These are phyloP conservation scores for Penicillium nordicum DNA, from an alignment of 2,329 filamentous ascomycete genomes.

Conservation along the genomic window DNA sequence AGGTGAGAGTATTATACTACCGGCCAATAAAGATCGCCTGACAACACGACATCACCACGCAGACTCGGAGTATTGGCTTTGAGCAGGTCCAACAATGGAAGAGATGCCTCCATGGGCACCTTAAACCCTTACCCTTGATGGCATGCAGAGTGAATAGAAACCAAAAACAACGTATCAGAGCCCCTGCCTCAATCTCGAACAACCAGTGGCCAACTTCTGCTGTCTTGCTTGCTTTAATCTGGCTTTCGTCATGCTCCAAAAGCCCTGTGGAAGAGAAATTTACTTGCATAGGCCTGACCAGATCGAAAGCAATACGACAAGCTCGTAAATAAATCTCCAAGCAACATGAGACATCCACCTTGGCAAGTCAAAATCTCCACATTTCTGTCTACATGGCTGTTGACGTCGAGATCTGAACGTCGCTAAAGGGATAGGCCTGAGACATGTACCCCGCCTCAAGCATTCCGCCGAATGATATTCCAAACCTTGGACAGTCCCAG, in stretches of 20 bases:
- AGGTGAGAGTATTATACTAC: background rate
- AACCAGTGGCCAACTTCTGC: background rate
- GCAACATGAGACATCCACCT: slow-evolving; percentile 6
- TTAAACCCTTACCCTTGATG: background rate
- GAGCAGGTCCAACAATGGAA: background rate
- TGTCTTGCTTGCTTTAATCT: background rate
- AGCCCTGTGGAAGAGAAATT: background rate
- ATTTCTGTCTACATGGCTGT: background rate
- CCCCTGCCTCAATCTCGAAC: background rate
- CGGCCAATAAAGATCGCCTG: background rate
- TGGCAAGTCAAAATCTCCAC: slow-evolving; percentile 4
- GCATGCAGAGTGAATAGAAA: background rate
- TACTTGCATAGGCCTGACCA: background rate
- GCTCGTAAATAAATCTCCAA: background rate
- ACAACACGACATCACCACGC: background rate
- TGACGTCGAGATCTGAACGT: slow-evolving; percentile 2
- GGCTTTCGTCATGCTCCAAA: background rate
- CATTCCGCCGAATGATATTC: background rate
- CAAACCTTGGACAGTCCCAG: background rate
- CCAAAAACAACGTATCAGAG: background rate
- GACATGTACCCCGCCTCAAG: slow-evolving; percentile 9
- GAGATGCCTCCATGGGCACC: background rate
- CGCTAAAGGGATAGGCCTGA: slow-evolving; percentile 7
- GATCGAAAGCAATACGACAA: background rate
- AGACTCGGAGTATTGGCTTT: background rate